Evolutionary conservation across 2,329 filamentous ascomycete genomes (phyloP), one percentile per base, ranked within the genome.

Genomic region (Hypoxylon sp.): DNA sequence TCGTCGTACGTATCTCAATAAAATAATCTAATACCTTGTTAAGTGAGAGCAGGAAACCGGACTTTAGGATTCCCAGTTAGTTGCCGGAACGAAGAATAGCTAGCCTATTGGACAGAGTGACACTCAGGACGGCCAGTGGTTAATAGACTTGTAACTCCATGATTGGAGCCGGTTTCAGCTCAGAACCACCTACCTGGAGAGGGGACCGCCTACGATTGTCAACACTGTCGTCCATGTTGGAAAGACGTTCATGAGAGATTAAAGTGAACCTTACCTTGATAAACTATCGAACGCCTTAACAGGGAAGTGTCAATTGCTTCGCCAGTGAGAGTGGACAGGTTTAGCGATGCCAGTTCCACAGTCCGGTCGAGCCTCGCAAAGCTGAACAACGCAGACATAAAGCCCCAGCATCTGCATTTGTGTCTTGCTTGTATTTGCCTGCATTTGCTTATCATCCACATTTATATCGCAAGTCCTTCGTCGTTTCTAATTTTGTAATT

Each of bases 111-210:
- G 30, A 38, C 12, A 54, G 12, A 44, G 28, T 38, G 26, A 54
- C 53, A 64, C 24, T 52, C 42, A 52, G 42, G 16, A 44, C 57
- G 18, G 26, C 38, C 16, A 51, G 30, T 18, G 14, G 16, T 18
- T 38, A 58, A 64, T 32, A 61, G 62, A 65, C 62, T 68, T 61
- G 62, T 65, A 60, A 62, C 48, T 33, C 48, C 38, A 50, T 38
- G 65, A 68, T 63, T 68, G 65, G 65, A 42, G 16, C 30, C 40
- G 32, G 55, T 52, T 45, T 60, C 48, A 40, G 38, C 44, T 11
- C 24, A 46, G 28, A 50, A 30, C 61, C 60, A 65, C n/a, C 50
- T 51, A 65, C n/a, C 50, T 51, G 56, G 61, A 52, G 22, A 44
- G 3, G 16, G 18, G 30, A 44, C 52, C 46, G 52, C 32, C 38